These are phyloP conservation scores for Bimuria novae-zelandiae DNA, from an alignment of 2,329 filamentous ascomycete species.

Conservation along the genomic window DNA sequence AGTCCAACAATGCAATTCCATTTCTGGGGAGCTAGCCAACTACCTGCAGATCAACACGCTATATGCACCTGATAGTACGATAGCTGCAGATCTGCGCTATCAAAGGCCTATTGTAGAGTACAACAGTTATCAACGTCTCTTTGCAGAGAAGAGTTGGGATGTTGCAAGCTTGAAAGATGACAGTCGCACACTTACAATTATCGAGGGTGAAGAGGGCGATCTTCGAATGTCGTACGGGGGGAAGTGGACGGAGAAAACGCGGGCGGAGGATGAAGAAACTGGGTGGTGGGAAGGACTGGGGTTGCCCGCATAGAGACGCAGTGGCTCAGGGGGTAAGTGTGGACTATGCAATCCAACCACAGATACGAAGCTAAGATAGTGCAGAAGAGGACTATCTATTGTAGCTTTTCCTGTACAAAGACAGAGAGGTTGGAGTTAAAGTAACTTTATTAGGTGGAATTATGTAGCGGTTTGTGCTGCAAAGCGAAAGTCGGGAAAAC, in stretches of 20 bases:
- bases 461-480: too few relatives aligned
- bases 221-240: conserved; percentile 1
- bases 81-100: conserved; percentile 2
- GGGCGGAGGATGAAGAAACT: background rate
- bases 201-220: background rate
- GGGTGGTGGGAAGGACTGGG: conserved; percentile 10
- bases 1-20: conserved; percentile 7
- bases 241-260: background rate
- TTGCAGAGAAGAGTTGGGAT: background rate
- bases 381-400: conserved; percentile 2
- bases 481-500: too few relatives aligned
- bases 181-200: background rate
- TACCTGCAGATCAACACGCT: conserved; percentile 12
- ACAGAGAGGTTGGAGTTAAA: conserved; percentile 1
- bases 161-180: background rate
- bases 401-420: conserved; percentile 1
- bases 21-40: background rate
- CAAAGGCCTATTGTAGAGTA: background rate
- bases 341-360: background rate
- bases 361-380: background rate
- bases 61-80: background rate
- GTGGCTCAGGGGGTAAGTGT: background rate
- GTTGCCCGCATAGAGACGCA: background rate
- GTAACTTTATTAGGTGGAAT: too few relatives aligned
- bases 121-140: conserved; percentile 8